phyloP scores from a whole-genome alignment of 2,329 filamentous ascomycete species.

The Trichoderma citrinoviride region DNA sequence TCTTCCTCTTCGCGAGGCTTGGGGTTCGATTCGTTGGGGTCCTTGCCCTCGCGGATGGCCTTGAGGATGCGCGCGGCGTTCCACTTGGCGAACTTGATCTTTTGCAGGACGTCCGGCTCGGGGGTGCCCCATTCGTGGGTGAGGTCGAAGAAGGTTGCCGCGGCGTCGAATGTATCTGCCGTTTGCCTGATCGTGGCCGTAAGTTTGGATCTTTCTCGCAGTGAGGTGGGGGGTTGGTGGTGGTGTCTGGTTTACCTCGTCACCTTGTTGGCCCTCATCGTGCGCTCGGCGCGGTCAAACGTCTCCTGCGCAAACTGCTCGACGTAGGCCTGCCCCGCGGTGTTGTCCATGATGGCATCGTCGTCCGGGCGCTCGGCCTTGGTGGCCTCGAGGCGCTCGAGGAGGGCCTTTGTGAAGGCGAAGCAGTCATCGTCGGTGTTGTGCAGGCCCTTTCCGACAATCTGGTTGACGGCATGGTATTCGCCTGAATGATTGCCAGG shows the following conservation, averaged over 20 bases:
- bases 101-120: constrained; percentile 73
- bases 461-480: constrained; percentile 91
- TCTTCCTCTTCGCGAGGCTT: constrained; percentile 46
- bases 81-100: constrained; percentile 96
- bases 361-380: constrained; percentile 66
- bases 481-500: constrained; percentile 55
- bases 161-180: constrained; percentile 88
- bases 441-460: constrained; percentile 78
- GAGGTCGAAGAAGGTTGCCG: constrained; percentile 87
- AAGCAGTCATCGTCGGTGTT: constrained; percentile 73
- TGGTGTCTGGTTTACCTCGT: constrained; percentile 56
- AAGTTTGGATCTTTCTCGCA: too few relatives aligned
- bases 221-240: too few relatives aligned
- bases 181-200: constrained; percentile 78
- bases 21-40: constrained; percentile 90
- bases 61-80: constrained; percentile 88
- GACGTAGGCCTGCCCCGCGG: constrained; percentile 84
- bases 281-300: constrained; percentile 78
- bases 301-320: constrained; percentile 92
- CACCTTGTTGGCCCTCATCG: constrained; percentile 78
- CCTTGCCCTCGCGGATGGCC: constrained; percentile 83
- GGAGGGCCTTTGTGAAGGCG: constrained; percentile 75
- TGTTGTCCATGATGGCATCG: constrained; percentile 81
- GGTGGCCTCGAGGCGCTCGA: constrained; percentile 79
- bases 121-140: constrained; percentile 77